These are phyloP conservation scores for Guadua angustifolia DNA, from an alignment of 176 grass and related monocot species.

Conservation along the genomic window DNA sequence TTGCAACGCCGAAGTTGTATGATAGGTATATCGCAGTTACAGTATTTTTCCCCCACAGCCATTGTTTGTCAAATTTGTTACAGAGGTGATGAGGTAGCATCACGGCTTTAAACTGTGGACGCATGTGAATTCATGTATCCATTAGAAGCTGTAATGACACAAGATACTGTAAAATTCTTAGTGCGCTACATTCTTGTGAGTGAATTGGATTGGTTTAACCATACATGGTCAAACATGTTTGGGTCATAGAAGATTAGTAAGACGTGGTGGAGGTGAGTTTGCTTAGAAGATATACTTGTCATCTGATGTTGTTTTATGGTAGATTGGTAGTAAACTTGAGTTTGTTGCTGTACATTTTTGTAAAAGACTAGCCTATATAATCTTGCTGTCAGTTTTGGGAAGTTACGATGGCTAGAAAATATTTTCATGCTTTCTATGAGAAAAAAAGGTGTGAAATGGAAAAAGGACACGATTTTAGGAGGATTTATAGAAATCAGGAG, in stretches of 20 bases:
- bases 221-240: neutral
- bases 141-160: neutral
- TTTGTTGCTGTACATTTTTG: neutral
- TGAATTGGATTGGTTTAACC: neutral
- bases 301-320: neutral
- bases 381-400: neutral
- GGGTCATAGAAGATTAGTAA: neutral
- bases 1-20: constrained; percentile 55
- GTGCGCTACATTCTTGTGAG: neutral
- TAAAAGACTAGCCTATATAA: neutral
- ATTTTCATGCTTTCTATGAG: neutral
- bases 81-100: constrained; percentile 28
- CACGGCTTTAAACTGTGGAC: constrained; percentile 26
- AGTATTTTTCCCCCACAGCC: neutral
- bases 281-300: neutral
- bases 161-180: constrained; percentile 5
- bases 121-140: constrained; percentile 28
- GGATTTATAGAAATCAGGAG: neutral
- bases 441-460: neutral
- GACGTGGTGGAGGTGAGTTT: neutral
- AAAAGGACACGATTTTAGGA: neutral
- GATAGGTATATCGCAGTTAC: constrained; percentile 52
- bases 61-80: constrained; percentile 12
- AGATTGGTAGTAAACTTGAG: neutral
- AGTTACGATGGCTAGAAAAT: neutral